Conservation (phyloP, 2,329 filamentous ascomycete genomes). For the Clarireedia monteithiana region DNA sequence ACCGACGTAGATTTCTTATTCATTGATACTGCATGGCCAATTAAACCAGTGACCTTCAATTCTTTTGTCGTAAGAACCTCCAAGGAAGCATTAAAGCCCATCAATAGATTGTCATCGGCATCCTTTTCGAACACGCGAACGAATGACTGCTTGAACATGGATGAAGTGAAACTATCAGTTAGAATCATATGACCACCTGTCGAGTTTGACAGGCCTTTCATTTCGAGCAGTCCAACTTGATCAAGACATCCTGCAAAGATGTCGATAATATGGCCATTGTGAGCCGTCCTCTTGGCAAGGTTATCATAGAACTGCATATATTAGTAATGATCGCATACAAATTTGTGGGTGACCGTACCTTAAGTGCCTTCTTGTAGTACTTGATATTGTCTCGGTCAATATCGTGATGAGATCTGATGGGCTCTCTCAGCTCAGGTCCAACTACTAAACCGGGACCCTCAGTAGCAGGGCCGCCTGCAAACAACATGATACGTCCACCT, state of each 20-base stretch:
- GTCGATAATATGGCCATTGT: constrained; percentile 96
- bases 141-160: constrained; percentile 99
- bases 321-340: not conserved
- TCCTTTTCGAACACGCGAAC: constrained; percentile 97
- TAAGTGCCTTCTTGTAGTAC: constrained; percentile 98
- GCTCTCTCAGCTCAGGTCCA: constrained; percentile 88
- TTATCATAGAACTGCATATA: constrained; percentile 75
- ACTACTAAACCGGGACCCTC: constrained; percentile 97
- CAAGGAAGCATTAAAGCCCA: constrained; percentile 96
- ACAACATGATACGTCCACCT: constrained; percentile 93
- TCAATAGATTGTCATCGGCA: constrained; percentile 83
- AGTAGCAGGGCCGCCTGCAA: constrained; percentile 88
- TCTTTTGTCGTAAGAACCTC: constrained; percentile 97
- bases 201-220: constrained; percentile 94
- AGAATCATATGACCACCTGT: constrained; percentile 98
- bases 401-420: constrained; percentile 96
- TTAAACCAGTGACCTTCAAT: constrained; percentile 93
- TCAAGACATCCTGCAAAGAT: constrained; percentile 97
- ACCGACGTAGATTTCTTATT: constrained; percentile 98
- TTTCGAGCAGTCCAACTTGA: constrained; percentile 93
- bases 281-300: constrained; percentile 85
- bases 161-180: constrained; percentile 96
- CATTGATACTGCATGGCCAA: constrained; percentile 90
- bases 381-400: constrained; percentile 99
- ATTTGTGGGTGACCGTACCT: constrained; percentile 46